Conservation (phyloP, 371 early-diverging fungal genomes). For the Polyrhizophydium stewartii region DNA sequence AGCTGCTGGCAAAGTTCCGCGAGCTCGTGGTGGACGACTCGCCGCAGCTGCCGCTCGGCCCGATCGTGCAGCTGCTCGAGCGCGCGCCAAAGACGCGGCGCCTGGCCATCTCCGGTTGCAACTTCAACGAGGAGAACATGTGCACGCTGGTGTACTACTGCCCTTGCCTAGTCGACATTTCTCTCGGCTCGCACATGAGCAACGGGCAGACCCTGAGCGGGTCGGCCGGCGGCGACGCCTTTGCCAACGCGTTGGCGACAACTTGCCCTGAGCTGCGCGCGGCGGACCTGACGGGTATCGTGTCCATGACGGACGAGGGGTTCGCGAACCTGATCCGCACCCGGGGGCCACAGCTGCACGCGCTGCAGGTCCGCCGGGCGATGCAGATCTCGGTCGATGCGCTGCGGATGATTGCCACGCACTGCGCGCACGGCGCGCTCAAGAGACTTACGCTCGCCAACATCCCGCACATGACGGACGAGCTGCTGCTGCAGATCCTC, state of each 20-base stretch:
- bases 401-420: neutral
- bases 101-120: conserved; percentile 1
- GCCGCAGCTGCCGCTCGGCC: neutral
- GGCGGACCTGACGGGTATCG: conserved; percentile 5
- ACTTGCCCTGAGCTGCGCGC: neutral
- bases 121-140: conserved; percentile 2
- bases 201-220: neutral
- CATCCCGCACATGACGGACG: conserved; percentile 5
- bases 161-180: neutral
- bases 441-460: conserved; percentile 3
- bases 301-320: conserved; percentile 7
- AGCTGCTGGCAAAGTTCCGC: too few species aligned
- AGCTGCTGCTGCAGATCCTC: neutral
- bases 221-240: neutral
- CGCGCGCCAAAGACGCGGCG: neutral
- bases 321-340: neutral
- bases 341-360: neutral
- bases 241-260: conserved; percentile 1
- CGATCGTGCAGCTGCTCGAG: neutral
- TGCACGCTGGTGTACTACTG: neutral
- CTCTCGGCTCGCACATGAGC: neutral
- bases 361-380: conserved; percentile 1
- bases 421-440: neutral
- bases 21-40: neutral
- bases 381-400: conserved; percentile 4